These are phyloP conservation scores for Boletus sp. DNA, from an alignment of 768 basidiomycete species.

Conservation along the genomic window DNA sequence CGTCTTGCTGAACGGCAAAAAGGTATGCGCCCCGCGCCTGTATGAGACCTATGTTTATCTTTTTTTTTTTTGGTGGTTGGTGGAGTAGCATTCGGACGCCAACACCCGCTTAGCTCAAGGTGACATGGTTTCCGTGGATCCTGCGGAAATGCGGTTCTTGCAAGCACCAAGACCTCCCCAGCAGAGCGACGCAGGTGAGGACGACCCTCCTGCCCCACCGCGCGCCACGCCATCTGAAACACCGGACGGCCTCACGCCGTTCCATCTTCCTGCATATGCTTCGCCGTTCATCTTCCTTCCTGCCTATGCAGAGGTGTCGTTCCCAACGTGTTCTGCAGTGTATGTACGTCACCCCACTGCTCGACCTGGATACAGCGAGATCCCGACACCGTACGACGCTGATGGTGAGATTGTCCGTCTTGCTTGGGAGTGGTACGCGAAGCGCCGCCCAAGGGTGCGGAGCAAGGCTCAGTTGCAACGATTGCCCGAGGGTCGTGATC, in stretches of 20 bases:
- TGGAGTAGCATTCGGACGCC: slow-evolving; percentile 68
- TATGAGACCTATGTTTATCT: too few species aligned
- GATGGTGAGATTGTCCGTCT: slow-evolving; percentile 90
- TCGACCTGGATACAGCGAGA: slow-evolving; percentile 91
- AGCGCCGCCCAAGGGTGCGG: slow-evolving; percentile 63
- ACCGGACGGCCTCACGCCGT: slow-evolving; percentile 52
- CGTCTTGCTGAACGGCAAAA: slow-evolving; percentile 85
- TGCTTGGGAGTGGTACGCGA: slow-evolving; percentile 95
- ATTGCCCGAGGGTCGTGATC: slow-evolving; percentile 63
- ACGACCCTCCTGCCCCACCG: background rate
- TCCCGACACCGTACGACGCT: slow-evolving; percentile 93
- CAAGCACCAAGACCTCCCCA: slow-evolving; percentile 31
- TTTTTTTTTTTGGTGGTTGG: background rate
- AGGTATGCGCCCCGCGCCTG: too few species aligned
- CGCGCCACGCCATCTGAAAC: background rate
- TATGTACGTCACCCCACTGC: slow-evolving; percentile 97
- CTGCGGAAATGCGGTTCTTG: slow-evolving; percentile 73
- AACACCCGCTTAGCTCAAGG: slow-evolving; percentile 90
- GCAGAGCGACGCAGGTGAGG: slow-evolving; percentile 3
- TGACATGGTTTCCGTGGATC: slow-evolving; percentile 90
- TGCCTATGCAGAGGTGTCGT: slow-evolving; percentile 83
- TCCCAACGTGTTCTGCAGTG: slow-evolving; percentile 83
- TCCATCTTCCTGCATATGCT: slow-evolving; percentile 83
- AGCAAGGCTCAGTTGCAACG: slow-evolving; percentile 58
- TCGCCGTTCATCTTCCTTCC: slow-evolving; percentile 93